Percentiles rank a stretch among this genome's conserved stretches.
Evolutionary conservation across 2,329 filamentous ascomycete species (phyloP).

Genomic region (Alternaria ethzedia): DNA sequence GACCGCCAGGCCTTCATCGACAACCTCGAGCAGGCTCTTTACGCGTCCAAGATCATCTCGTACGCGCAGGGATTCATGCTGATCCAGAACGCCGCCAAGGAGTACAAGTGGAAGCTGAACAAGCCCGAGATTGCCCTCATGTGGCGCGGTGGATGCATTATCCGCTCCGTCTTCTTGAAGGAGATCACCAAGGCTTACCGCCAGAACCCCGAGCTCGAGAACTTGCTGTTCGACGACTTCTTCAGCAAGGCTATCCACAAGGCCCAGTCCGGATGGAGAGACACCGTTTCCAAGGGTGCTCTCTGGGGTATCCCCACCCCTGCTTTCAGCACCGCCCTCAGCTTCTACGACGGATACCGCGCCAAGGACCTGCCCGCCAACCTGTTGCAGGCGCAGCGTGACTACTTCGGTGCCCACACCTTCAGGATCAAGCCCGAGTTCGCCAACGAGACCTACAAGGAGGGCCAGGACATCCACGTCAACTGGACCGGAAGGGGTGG

Average conservation of each 20-base stretch:
- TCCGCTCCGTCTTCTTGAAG: slow-evolving; percentile 99
- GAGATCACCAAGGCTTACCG: slow-evolving; percentile 97
- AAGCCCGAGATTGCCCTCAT: slow-evolving; percentile 99
- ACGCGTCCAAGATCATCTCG: slow-evolving; percentile 99
- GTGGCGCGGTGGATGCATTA: slow-evolving; percentile 99
- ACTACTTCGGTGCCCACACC: slow-evolving; percentile 85
- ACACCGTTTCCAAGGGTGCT: slow-evolving; percentile 86
- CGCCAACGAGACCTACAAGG: slow-evolving; percentile 75
- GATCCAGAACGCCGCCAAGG: slow-evolving; percentile 96
- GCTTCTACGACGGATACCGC: slow-evolving; percentile 99
- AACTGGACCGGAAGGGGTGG: slow-evolving; percentile 99
- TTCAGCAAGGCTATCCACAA: slow-evolving; percentile 99
- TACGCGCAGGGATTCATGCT: slow-evolving; percentile 99
- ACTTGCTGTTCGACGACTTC: slow-evolving; percentile 98
- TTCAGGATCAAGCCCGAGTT: slow-evolving; percentile 61
- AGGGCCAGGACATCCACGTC: slow-evolving; percentile 91
- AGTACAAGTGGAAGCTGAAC: slow-evolving; percentile 99
- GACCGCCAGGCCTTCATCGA: slow-evolving; percentile 93
- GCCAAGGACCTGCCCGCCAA: slow-evolving; percentile 97
- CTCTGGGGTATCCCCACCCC: slow-evolving; percentile 95
- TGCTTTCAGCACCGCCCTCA: slow-evolving; percentile 94
- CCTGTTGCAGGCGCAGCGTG: slow-evolving; percentile 97
- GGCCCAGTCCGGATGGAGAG: slow-evolving; percentile 69
- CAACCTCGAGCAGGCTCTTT: slow-evolving; percentile 97
- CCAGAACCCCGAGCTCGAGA: slow-evolving; percentile 91